Evolutionary conservation across 2,329 filamentous ascomycete genomes (phyloP).

Genomic region (Neofusicoccum laricinum): DNA sequence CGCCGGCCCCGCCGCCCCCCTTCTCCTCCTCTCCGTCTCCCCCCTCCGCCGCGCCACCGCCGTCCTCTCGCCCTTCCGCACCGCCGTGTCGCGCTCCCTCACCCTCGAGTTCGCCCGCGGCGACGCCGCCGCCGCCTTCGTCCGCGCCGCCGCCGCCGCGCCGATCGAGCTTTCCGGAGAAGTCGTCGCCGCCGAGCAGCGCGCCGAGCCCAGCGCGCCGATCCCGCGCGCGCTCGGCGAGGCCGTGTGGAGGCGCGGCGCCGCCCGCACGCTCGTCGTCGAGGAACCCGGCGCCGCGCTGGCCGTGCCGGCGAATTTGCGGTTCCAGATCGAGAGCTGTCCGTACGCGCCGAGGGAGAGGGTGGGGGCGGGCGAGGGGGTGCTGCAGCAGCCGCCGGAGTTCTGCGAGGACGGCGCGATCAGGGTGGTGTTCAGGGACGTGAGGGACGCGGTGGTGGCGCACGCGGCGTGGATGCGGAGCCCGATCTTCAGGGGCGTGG

Average conservation of each 20-base stretch:
- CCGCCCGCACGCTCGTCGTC: background rate
- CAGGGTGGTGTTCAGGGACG: background rate
- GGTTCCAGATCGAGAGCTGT: background rate
- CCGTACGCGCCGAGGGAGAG: background rate
- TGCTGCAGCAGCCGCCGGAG: background rate
- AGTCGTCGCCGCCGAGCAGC: slow-evolving; percentile 1
- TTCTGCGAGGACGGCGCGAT: background rate
- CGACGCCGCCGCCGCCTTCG: background rate
- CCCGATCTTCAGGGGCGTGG: background rate
- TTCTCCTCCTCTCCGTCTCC: background rate
- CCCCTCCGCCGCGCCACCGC: background rate
- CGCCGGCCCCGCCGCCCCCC: background rate
- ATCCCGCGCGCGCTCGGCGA: background rate
- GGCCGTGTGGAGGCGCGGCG: background rate
- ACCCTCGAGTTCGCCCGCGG: slow-evolving; percentile 1
- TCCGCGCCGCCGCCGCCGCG: background rate
- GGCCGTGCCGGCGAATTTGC: background rate
- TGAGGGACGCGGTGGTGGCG: background rate
- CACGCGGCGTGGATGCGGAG: background rate
- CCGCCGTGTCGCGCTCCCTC: background rate
- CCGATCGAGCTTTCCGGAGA: background rate
- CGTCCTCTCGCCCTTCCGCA: background rate
- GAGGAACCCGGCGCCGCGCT: background rate
- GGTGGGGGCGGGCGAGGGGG: background rate
- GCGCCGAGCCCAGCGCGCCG: background rate